Evolutionary conservation across 2,329 filamentous ascomycete genomes (phyloP).

Genomic region (Colletotrichum chlorophyti): DNA sequence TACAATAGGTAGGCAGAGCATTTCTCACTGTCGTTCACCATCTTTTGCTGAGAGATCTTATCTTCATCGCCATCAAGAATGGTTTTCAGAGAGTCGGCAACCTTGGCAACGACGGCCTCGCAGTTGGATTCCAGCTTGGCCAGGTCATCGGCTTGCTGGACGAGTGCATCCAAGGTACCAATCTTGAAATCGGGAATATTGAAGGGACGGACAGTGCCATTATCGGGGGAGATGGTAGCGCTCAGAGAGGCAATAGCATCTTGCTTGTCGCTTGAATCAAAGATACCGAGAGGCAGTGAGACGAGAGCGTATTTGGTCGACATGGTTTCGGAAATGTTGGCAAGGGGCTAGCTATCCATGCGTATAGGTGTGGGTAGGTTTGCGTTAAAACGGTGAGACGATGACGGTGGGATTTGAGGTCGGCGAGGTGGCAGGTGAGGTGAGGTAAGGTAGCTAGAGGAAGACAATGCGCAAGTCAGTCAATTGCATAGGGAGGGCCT

Average conservation of each 20-base stretch:
- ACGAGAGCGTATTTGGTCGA: constrained; percentile 80
- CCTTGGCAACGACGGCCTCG: constrained; percentile 84
- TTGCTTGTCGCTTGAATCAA: constrained; percentile 79
- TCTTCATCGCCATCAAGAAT: constrained; percentile 86
- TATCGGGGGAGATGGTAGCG: constrained; percentile 74
- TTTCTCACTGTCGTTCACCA: constrained; percentile 83
- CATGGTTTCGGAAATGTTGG: constrained; percentile 40
- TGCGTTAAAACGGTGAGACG: neutral
- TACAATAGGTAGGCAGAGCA: constrained; percentile 4
- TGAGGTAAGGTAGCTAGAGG: constrained; percentile 1
- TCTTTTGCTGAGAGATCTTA: constrained; percentile 85
- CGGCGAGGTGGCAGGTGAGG: neutral
- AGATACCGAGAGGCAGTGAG: constrained; percentile 87
- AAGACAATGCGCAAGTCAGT: too few species aligned
- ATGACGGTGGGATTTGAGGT: neutral
- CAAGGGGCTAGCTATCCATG: constrained; percentile 9
- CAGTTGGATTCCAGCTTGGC: constrained; percentile 84
- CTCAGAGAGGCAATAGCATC: constrained; percentile 82
- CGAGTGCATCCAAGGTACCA: constrained; percentile 90
- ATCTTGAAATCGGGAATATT: constrained; percentile 95
- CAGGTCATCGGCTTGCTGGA: constrained; percentile 95
- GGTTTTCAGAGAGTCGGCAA: constrained; percentile 82
- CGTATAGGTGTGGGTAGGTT: neutral
- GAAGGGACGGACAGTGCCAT: constrained; percentile 79
- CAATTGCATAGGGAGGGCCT: too few species aligned